A percentile compares a stretch with the other conserved stretches of the same genome.
Evolutionary conservation across 1,284 basidiomycete species (phyloP).

Genomic region (Ceratobasidium papillatum): DNA sequence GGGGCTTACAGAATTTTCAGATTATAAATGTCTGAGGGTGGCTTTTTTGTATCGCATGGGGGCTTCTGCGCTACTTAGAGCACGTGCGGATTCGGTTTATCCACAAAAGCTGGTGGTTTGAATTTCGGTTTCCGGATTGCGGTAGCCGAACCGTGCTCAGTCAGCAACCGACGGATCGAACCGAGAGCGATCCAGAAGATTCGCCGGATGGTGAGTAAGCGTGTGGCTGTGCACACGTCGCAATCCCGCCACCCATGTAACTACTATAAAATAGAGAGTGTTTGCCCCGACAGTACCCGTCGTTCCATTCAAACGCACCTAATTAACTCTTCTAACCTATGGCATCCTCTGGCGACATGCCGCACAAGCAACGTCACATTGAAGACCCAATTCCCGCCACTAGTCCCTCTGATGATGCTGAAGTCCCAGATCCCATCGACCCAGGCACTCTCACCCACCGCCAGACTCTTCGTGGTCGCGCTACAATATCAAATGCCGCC

Average conservation of each 20-base stretch:
- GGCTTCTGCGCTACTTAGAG: not conserved
- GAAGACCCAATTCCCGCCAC: not conserved
- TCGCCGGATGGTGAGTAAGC: not conserved
- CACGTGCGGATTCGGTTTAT: constrained; percentile 12
- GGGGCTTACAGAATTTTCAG: constrained; percentile 2
- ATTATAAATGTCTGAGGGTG: no score
- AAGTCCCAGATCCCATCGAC: not conserved
- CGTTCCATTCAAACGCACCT: not conserved
- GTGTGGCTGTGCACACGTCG: not conserved
- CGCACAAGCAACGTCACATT: not conserved
- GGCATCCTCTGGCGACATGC: not conserved
- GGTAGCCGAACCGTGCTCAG: constrained; percentile 4
- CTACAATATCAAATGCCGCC: not conserved
- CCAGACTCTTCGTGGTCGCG: not conserved
- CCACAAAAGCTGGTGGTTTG: not conserved
- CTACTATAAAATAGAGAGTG: not conserved
- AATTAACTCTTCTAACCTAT: not conserved
- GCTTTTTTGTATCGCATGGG: not conserved
- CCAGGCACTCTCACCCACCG: not conserved
- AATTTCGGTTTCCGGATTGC: constrained; percentile 4
- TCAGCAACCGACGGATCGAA: constrained; percentile 8
- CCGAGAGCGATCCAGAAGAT: not conserved
- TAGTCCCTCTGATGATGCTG: not conserved
- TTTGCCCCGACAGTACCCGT: not conserved
- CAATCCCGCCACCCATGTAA: not conserved